phyloP scores from a whole-genome alignment of 192 early-diverging fungal species.

The Phlyctochytrium bullatum region DNA sequence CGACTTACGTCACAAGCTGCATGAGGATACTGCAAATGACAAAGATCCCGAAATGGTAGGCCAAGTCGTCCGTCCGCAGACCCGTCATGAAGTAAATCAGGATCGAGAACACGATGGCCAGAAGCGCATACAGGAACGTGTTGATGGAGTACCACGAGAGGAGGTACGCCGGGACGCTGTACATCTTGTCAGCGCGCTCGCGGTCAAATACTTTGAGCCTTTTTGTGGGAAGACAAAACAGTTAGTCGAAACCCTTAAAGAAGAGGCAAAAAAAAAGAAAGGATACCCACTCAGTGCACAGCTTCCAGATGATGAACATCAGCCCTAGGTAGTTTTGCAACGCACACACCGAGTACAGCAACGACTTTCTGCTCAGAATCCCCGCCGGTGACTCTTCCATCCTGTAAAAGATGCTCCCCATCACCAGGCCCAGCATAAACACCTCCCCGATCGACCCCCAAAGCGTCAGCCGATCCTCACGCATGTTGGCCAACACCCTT shows the following conservation, averaged over 20 bases:
- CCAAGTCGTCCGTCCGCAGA: constrained; percentile 38
- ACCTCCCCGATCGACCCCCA: constrained; percentile 46
- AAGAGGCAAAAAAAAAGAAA: constrained; percentile 1
- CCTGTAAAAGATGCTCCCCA: constrained; percentile 42
- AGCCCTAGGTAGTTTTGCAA: constrained; percentile 46
- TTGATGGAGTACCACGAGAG: constrained; percentile 39
- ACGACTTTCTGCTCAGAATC: constrained; percentile 32
- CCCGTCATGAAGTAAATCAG: constrained; percentile 48
- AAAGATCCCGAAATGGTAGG: constrained; percentile 39
- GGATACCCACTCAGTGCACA: constrained; percentile 34
- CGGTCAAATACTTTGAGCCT: constrained; percentile 50
- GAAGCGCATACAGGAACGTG: constrained; percentile 27
- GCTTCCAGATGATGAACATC: constrained; percentile 47
- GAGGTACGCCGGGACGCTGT: constrained; percentile 41
- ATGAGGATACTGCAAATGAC: constrained; percentile 17
- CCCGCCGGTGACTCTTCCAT: constrained; percentile 38
- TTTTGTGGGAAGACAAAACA: no score
- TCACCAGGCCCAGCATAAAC: constrained; percentile 28
- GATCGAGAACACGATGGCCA: constrained; percentile 32
- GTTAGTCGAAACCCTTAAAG: neutral
- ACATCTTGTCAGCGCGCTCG: constrained; percentile 51
- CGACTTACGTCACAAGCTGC: constrained; percentile 33
- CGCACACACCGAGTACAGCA: constrained; percentile 32
- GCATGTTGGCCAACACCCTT: constrained; percentile 33
- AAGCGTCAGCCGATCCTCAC: constrained; percentile 38